Conservation (phyloP, 2,329 filamentous ascomycete species). For the Diaporthe sp. region DNA sequence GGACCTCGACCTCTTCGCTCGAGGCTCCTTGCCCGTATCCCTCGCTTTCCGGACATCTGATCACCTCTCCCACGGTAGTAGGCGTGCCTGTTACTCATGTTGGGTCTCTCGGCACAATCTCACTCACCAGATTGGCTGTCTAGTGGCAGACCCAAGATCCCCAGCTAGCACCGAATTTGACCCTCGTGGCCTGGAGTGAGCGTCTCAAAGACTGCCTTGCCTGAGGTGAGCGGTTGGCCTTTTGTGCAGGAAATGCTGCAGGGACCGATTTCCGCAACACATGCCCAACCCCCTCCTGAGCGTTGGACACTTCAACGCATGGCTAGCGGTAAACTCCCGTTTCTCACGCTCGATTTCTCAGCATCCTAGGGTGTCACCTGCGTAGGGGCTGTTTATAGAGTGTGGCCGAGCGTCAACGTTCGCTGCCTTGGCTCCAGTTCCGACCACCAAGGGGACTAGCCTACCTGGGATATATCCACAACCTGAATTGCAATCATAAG, state of each 20-base stretch:
- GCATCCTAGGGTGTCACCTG: constrained; percentile 2
- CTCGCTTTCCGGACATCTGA: constrained; percentile 13
- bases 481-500: constrained; percentile 3
- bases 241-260: not conserved
- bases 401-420: constrained; percentile 20
- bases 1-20: constrained; percentile 10
- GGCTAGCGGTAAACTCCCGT: constrained; percentile 16
- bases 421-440: constrained; percentile 13
- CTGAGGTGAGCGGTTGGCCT: not conserved
- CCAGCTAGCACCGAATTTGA: not conserved
- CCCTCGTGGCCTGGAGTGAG: not conserved
- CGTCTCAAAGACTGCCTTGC: not conserved
- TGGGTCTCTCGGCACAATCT: constrained; percentile 4
- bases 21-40: constrained; percentile 12
- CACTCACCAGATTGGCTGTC: not conserved
- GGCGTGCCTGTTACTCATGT: not conserved
- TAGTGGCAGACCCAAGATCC: not conserved
- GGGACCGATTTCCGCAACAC: not conserved
- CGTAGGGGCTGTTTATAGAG: constrained; percentile 1
- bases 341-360: constrained; percentile 3
- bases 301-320: constrained; percentile 4
- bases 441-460: constrained; percentile 14
- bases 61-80: not conserved
- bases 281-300: not conserved
- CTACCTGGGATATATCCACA: constrained; percentile 21